phyloP scores from a whole-genome alignment of 2,329 filamentous ascomycete genomes.

The Emergomyces africanus region DNA sequence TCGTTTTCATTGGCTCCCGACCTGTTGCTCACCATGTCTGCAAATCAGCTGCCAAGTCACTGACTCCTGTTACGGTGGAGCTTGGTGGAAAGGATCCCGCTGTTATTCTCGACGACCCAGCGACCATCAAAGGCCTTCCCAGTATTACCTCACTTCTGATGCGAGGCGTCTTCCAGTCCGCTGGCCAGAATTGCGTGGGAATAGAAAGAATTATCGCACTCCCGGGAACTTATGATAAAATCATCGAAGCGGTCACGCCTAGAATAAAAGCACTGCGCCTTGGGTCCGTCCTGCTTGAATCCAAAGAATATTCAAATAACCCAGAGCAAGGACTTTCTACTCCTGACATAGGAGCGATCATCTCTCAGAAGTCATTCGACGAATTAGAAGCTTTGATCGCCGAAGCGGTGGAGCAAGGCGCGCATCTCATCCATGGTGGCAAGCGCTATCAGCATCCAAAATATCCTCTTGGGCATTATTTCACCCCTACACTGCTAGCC shows the following conservation, averaged over 20 bases:
- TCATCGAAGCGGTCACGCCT: conserved; percentile 58
- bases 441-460: conserved; percentile 57
- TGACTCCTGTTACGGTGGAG: conserved; percentile 85
- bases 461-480: conserved; percentile 75
- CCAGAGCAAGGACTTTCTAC: conserved; percentile 15
- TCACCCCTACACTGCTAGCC: conserved; percentile 77
- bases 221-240: conserved; percentile 58
- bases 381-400: conserved; percentile 63
- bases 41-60: conserved; percentile 65
- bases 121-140: conserved; percentile 46
- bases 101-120: conserved; percentile 67
- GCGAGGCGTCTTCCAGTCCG: conserved; percentile 85
- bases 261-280: conserved; percentile 63
- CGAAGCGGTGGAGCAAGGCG: conserved; percentile 67
- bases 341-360: conserved; percentile 74
- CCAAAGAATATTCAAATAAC: conserved; percentile 12
- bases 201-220: conserved; percentile 85
- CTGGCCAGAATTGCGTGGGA: conserved; percentile 95
- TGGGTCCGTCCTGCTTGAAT: conserved; percentile 53
- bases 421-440: conserved; percentile 70
- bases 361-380: conserved; percentile 64
- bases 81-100: conserved; percentile 92
- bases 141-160: conserved; percentile 73
- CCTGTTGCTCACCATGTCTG: conserved; percentile 81
- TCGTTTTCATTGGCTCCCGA: conserved; percentile 92